phyloP scores from a whole-genome alignment of 2,329 filamentous ascomycete genomes.

The Penicillium sp. region DNA sequence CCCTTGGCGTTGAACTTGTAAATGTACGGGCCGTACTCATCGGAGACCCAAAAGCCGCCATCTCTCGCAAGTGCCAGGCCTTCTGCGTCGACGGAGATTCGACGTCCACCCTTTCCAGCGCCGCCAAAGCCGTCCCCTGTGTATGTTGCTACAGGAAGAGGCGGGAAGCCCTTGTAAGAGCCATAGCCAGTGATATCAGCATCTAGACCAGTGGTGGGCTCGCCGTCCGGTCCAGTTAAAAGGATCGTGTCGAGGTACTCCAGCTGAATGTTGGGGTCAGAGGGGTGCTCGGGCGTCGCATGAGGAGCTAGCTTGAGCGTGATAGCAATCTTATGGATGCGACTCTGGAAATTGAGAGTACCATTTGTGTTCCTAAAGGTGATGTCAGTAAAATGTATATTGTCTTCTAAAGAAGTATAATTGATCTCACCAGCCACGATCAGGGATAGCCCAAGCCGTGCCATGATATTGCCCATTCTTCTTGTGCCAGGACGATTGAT shows the following conservation, averaged over 20 bases:
- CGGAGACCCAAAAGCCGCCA: slow-evolving; percentile 65
- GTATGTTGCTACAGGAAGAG: slow-evolving; percentile 63
- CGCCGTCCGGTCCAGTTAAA: slow-evolving; percentile 61
- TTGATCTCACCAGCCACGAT: slow-evolving; percentile 61
- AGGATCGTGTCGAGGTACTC: slow-evolving; percentile 64
- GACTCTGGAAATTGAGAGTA: slow-evolving; percentile 65
- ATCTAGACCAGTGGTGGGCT: slow-evolving; percentile 64
- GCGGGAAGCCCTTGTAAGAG: slow-evolving; percentile 58
- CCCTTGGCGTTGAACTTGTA: slow-evolving; percentile 63
- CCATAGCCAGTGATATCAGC: slow-evolving; percentile 55
- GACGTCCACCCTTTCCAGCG: slow-evolving; percentile 56
- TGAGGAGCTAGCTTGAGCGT: slow-evolving; percentile 54
- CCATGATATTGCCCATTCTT: slow-evolving; percentile 56
- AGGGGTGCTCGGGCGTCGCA: slow-evolving; percentile 54
- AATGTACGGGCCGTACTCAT: slow-evolving; percentile 70
- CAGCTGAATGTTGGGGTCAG: slow-evolving; percentile 60
- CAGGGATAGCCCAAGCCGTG: slow-evolving; percentile 62
- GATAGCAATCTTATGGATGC: slow-evolving; percentile 66
- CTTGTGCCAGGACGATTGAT: slow-evolving; percentile 59
- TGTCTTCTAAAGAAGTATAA: neutral
- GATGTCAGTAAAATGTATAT: slow-evolving; percentile 3
- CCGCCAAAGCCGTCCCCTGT: slow-evolving; percentile 67
- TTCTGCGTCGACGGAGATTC: slow-evolving; percentile 64
- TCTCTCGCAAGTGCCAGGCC: slow-evolving; percentile 61
- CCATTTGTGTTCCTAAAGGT: slow-evolving; percentile 63